Percentiles rank a stretch among this genome's conserved stretches.
These are phyloP conservation scores for Linum lewisii DNA, from an alignment of 345 rosid genomes.

Conservation along the genomic window DNA sequence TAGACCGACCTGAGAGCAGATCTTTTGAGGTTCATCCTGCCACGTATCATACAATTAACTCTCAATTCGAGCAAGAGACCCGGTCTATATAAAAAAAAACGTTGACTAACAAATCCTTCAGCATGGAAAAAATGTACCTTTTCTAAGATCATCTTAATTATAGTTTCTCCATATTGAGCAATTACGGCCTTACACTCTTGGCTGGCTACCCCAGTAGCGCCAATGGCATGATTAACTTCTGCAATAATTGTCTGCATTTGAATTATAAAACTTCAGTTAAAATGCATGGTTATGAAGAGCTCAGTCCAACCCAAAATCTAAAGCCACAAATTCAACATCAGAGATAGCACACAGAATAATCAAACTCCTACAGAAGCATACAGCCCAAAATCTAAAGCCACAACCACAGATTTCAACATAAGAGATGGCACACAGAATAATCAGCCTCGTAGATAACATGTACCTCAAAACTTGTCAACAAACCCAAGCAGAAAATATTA, in stretches of 20 bases:
- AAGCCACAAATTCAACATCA: neutral
- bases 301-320: neutral
- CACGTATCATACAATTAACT: neutral
- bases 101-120: neutral
- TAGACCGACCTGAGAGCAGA: slow-evolving; percentile 76
- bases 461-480: neutral
- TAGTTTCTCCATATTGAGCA: slow-evolving; percentile 60
- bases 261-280: slow-evolving; percentile 1
- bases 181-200: slow-evolving; percentile 64
- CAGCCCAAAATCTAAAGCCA: too few relatives aligned
- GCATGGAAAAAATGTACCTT: slow-evolving; percentile 30
- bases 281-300: neutral
- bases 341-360: neutral
- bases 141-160: slow-evolving; percentile 49
- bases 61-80: too few relatives aligned
- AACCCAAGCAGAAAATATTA: neutral
- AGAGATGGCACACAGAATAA: too few relatives aligned
- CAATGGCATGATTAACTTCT: slow-evolving; percentile 79
- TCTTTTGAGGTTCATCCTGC: slow-evolving; percentile 58
- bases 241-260: slow-evolving; percentile 49
- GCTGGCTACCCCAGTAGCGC: slow-evolving; percentile 68
- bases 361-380: too few relatives aligned
- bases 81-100: neutral
- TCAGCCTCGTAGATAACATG: too few relatives aligned
- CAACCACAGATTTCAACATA: too few relatives aligned